Conservation (phyloP, 768 basidiomycete species). For the Boletus fagicola region DNA sequence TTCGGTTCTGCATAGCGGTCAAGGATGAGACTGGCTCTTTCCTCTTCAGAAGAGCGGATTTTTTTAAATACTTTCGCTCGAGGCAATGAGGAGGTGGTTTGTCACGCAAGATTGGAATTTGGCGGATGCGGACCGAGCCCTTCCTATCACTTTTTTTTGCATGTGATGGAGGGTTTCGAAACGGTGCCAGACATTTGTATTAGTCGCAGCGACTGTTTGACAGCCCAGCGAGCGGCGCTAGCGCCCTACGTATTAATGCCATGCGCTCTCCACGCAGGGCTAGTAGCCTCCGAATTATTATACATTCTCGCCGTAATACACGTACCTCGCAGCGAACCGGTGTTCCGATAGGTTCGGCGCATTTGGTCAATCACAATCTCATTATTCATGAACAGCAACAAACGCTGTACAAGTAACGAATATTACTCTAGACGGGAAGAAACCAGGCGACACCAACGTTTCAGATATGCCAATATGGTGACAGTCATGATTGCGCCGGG, state of each 20-base stretch:
- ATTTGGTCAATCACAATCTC: not conserved
- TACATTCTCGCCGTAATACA: not conserved
- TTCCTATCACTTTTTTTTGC: not conserved
- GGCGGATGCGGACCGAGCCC: constrained; percentile 5
- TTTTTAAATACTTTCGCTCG: constrained; percentile 9
- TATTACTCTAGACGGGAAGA: constrained; percentile 20
- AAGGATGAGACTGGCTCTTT: constrained; percentile 21
- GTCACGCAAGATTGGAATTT: constrained; percentile 21
- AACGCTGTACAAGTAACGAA: constrained; percentile 12
- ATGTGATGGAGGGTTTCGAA: constrained; percentile 3
- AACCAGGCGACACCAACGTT: not conserved
- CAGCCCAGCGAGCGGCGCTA: not conserved
- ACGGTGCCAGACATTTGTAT: constrained; percentile 20
- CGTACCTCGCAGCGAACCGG: not conserved
- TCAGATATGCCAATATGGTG: not conserved
- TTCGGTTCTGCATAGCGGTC: constrained; percentile 7
- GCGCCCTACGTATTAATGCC: not conserved
- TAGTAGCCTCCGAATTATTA: not conserved
- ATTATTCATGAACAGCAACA: constrained; percentile 21
- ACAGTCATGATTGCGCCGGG: constrained; percentile 29
- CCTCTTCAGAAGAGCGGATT: constrained; percentile 25
- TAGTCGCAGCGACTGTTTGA: not conserved
- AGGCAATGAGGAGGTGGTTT: constrained; percentile 34
- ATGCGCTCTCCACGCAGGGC: not conserved
- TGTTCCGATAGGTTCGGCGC: not conserved